These are phyloP conservation scores for Eragrostis tef DNA, from an alignment of 202 grass and related monocot genomes.

Conservation along the genomic window DNA sequence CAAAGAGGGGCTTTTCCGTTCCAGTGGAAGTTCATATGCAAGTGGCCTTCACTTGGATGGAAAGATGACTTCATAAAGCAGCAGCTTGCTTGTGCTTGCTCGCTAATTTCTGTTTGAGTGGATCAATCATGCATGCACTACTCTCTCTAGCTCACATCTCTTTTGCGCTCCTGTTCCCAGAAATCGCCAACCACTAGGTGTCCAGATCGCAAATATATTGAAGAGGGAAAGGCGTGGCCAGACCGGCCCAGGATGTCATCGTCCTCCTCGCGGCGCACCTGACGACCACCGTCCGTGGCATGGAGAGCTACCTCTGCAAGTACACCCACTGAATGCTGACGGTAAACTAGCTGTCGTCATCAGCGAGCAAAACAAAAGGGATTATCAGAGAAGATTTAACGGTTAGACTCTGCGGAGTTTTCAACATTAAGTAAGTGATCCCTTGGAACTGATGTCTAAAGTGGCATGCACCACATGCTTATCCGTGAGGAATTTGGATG, in stretches of 20 bases:
- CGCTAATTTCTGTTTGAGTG: slow-evolving; percentile 28
- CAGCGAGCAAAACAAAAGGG: background rate
- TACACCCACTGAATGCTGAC: background rate
- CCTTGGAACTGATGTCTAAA: background rate
- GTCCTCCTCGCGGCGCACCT: slow-evolving; percentile 20
- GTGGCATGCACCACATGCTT: background rate
- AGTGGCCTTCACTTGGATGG: slow-evolving; percentile 32
- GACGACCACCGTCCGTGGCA: slow-evolving; percentile 24
- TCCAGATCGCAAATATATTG: slow-evolving; percentile 38
- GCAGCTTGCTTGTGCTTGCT: slow-evolving; percentile 5
- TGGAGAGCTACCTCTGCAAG: slow-evolving; percentile 18
- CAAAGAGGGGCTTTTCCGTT: slow-evolving; percentile 4
- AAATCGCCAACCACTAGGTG: slow-evolving; percentile 40
- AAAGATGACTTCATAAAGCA: slow-evolving; percentile 40
- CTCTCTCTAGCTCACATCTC: slow-evolving; percentile 10
- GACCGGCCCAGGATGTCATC: background rate
- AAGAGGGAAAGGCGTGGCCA: slow-evolving; percentile 28
- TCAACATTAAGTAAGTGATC: background rate
- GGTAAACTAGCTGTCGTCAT: background rate
- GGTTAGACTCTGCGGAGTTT: background rate
- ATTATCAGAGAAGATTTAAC: background rate
- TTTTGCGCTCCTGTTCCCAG: slow-evolving; percentile 17
- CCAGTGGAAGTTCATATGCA: slow-evolving; percentile 34
- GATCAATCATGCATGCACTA: slow-evolving; percentile 44
- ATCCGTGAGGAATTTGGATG: slow-evolving; percentile 11